phyloP scores from a whole-genome alignment of 768 basidiomycete species.

The Russula virescens region DNA sequence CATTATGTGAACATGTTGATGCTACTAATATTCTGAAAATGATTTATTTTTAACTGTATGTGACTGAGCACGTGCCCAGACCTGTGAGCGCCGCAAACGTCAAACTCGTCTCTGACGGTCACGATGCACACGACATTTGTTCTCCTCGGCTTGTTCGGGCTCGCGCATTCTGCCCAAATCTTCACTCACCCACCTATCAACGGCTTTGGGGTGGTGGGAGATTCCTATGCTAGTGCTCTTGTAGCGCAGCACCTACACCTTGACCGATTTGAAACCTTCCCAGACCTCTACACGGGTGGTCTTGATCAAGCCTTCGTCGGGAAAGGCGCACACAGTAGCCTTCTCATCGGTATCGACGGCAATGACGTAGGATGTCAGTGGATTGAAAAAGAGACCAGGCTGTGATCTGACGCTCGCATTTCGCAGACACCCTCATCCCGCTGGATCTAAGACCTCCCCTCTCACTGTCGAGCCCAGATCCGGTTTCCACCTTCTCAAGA shows the following conservation, averaged over 20 bases:
- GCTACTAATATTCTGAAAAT: neutral
- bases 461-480: slow-evolving; percentile 31
- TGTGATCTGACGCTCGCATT: slow-evolving; percentile 5
- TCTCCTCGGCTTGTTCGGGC: slow-evolving; percentile 6
- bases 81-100: neutral
- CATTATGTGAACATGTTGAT: neutral
- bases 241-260: slow-evolving; percentile 69
- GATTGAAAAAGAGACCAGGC: neutral
- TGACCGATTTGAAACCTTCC: slow-evolving; percentile 53
- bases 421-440: slow-evolving; percentile 50
- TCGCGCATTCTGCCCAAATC: slow-evolving; percentile 19
- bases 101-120: neutral
- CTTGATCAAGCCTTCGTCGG: slow-evolving; percentile 47
- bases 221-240: slow-evolving; percentile 43
- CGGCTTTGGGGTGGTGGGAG: neutral
- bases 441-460: slow-evolving; percentile 45
- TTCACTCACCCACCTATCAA: slow-evolving; percentile 14
- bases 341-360: slow-evolving; percentile 55
- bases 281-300: slow-evolving; percentile 28
- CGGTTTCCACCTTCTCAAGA: slow-evolving; percentile 40
- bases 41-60: neutral
- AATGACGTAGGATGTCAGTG: slow-evolving; percentile 48
- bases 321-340: slow-evolving; percentile 42
- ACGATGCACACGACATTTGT: slow-evolving; percentile 18
- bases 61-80: neutral